phyloP scores from a whole-genome alignment of 306 rosid species.

The Luffa aegyptiaca region DNA sequence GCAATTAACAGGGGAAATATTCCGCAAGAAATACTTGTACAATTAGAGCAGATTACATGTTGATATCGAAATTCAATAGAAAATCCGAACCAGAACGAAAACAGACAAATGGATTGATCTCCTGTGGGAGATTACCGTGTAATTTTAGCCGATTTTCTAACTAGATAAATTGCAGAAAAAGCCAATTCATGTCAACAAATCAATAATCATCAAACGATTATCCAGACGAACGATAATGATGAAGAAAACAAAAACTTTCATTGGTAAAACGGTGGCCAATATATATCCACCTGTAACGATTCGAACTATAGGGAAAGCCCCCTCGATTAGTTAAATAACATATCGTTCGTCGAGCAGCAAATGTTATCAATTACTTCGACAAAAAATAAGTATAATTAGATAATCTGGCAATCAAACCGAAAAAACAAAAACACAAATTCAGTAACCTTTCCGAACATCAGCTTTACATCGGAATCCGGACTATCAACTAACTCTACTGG shows the following conservation, averaged over 20 bases:
- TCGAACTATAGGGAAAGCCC: background rate
- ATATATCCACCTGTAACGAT: background rate
- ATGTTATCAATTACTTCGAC: background rate
- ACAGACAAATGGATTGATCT: background rate
- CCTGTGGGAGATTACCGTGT: background rate
- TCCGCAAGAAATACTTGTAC: background rate
- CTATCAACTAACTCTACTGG: slow-evolving; percentile 22
- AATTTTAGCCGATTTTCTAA: background rate
- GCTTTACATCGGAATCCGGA: background rate
- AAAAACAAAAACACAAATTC: background rate
- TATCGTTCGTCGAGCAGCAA: background rate
- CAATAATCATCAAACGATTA: background rate
- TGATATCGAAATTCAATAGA: background rate
- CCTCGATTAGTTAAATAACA: background rate
- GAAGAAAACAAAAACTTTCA: background rate
- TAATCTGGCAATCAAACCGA: background rate
- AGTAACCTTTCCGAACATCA: background rate
- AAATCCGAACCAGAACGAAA: background rate
- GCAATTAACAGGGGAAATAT: background rate
- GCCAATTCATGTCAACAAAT: background rate
- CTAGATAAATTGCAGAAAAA: background rate
- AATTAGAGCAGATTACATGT: background rate
- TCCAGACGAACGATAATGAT: background rate
- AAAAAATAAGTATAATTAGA: background rate
- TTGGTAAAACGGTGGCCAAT: background rate